phyloP scores from a whole-genome alignment of 768 basidiomycete genomes.

The Mrakia gelida region DNA sequence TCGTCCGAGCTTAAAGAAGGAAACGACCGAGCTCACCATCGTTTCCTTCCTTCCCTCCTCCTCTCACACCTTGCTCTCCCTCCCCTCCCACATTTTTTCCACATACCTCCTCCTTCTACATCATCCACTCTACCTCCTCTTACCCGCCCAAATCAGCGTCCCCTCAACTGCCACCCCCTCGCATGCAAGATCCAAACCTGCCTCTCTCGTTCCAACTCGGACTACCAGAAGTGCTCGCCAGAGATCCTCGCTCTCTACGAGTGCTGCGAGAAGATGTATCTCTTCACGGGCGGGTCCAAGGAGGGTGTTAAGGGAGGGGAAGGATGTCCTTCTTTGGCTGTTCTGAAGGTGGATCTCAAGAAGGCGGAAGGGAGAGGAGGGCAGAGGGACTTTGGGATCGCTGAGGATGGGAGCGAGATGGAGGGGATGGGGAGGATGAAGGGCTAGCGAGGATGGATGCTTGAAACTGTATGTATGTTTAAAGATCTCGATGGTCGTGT shows the following conservation, averaged over 20 bases:
- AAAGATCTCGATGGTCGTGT: no score
- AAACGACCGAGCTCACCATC: not conserved
- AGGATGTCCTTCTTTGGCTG: conserved; percentile 18
- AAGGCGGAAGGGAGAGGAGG: conserved; percentile 2
- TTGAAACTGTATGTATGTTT: no score
- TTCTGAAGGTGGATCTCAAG: conserved; percentile 3
- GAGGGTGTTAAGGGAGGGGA: conserved; percentile 15
- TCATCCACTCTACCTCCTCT: no score
- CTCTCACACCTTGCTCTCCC: not conserved
- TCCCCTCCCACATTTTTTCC: not conserved
- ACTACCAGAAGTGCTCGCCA: conserved; percentile 11
- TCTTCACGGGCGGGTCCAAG: not conserved
- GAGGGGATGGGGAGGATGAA: not conserved
- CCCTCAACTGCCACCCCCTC: conserved; percentile 17
- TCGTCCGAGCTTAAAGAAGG: no score
- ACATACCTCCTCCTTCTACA: not conserved
- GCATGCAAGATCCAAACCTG: conserved; percentile 22
- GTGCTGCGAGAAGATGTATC: conserved; percentile 22
- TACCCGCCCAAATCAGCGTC: not conserved
- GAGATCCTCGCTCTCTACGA: conserved; percentile 20
- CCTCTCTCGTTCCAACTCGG: conserved; percentile 13
- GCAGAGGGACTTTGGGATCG: not conserved
- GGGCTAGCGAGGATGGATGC: not conserved
- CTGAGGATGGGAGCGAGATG: not conserved
- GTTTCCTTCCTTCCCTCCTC: not conserved